Base-by-base conservation (phyloP, 352 stramenopile species). In the Aphanomyces stellatus region DNA sequence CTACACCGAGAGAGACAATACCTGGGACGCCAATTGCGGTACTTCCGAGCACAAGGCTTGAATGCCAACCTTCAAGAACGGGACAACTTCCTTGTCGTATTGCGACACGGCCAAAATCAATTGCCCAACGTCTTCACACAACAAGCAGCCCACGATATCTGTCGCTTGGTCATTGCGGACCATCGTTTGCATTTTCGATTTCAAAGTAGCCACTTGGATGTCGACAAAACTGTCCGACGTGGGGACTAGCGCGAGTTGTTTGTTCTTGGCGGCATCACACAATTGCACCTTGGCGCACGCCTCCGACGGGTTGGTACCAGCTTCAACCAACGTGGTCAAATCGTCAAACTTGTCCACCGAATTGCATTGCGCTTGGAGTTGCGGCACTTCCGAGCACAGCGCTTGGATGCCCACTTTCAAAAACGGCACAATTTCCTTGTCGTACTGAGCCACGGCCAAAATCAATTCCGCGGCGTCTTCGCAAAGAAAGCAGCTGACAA, bases 261-360 rank as follows among this genome's bases (percentile, higher is more conserved):
- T n/a, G n/a, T n/a, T n/a, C 5, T 25, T 43, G 0, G n/a, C 10
- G 46, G 71, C 59, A 41, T 79, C 74, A 65, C 84, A 93, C 35
- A 93, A 53, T 13, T 71, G 65, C 49, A 91, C 69, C 8, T 76
- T 56, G 53, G 78, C 66, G 35, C 84, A 93, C 2, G 82, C 81
- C 63, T 85, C 69, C 28, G 72, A 79, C 1, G 84, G 78, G 41
- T 74, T 88, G 74, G 84, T 79, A 30, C 81, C 85, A 11, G 77
- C 43, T 35, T 81, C 69, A 30, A 90, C 70, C n/a, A 88, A 72
- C 51, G 72, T 51, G n/a, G 78, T 71, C 11, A 93, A 61, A 49
- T 80, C 75, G 55, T 93, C 85, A 35, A 93, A 93, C 71, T 89
- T 88, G 42, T 80, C 85, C 28, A 64, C 22, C n/a, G n/a, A n/a